Percentiles rank a stretch among this genome's conserved stretches.
These are phyloP conservation scores for Austroboletus niveus DNA, from an alignment of 1,284 basidiomycete genomes.

Conservation along the genomic window DNA sequence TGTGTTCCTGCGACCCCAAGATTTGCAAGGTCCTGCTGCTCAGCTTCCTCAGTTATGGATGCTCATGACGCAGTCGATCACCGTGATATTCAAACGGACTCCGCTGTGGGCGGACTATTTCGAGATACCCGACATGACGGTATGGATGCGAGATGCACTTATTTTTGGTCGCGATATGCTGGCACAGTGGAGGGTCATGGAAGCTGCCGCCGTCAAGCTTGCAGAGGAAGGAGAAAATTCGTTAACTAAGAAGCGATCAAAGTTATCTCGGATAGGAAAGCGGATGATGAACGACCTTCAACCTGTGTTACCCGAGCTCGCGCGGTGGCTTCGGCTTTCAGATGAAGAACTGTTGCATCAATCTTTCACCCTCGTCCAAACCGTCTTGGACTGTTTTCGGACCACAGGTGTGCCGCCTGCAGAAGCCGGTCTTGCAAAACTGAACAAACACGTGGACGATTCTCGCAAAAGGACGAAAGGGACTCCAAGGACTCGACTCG, in stretches of 20 bases:
- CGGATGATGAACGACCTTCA: slow-evolving; percentile 79
- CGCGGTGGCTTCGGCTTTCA: slow-evolving; percentile 86
- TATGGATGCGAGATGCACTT: slow-evolving; percentile 96
- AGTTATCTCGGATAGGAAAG: slow-evolving; percentile 53
- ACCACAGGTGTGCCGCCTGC: slow-evolving; percentile 53
- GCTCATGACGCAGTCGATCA: slow-evolving; percentile 76
- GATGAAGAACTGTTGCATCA: slow-evolving; percentile 88
- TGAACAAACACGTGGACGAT: slow-evolving; percentile 59
- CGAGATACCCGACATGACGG: slow-evolving; percentile 80
- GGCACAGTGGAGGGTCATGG: slow-evolving; percentile 76
- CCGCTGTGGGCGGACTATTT: slow-evolving; percentile 80
- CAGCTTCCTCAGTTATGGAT: slow-evolving; percentile 77
- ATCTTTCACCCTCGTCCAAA: slow-evolving; percentile 77
- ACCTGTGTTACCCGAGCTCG: slow-evolving; percentile 72
- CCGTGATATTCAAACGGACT: slow-evolving; percentile 82
- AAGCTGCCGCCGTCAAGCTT: slow-evolving; percentile 55
- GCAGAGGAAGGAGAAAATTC: slow-evolving; percentile 24
- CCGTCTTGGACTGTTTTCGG: slow-evolving; percentile 69
- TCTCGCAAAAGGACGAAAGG: slow-evolving; percentile 47
- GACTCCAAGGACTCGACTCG: slow-evolving; percentile 52
- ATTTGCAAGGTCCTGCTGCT: slow-evolving; percentile 44
- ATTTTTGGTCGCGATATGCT: slow-evolving; percentile 88
- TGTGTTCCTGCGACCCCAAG: slow-evolving; percentile 51
- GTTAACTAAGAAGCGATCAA: slow-evolving; percentile 32
- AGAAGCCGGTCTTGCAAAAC: slow-evolving; percentile 49